Base-by-base conservation (phyloP, 768 basidiomycete species). In the Coprinopsis sp. region DNA sequence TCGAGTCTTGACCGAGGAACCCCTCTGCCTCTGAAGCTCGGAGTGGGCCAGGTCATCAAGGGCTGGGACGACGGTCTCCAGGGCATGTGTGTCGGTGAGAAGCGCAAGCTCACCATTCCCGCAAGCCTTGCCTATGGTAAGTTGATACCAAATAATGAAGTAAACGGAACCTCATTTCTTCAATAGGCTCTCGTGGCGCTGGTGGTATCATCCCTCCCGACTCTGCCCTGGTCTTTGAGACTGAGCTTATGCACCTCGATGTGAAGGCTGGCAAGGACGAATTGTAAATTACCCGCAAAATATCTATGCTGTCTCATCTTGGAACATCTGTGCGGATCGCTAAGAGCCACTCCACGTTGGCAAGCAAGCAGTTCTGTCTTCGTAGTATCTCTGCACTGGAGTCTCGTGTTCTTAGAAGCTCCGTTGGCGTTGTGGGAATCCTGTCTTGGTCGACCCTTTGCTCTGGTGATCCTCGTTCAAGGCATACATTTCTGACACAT, bases 71-170 rank as follows among this genome's bases (percentile, higher is more conserved):
- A 87, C 33, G 89, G 89, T 54, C 79, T 92, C 39, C 47, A 76
- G 30, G 87, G 85, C 45, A 92, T 95, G 83, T 95, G 93, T 61
- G 60, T 91, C 30, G 71, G 77, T 50, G 93, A 96, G 71, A 92
- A 90, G 72, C 84, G 93, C 34, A 89, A 73, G 4, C 75, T 97
- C 50, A 93, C 85, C 19, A 95, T 97, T 51, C 93, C 93, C 12
- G 60, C 90, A 5, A 51, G 69, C 40, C 68, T 83, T 70, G 93
- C 82, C 18, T 96, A 96, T 55, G 92, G 93, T 92, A 47, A 47
- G 87, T 72, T 7, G 31, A 31, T 2, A 10, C 24, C 6, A 3
- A n/a, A 18, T 41, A 33, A 36, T 18, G 43, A 14, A 12, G n/a
- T 46, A 2, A 10, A 25, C 23, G n/a, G 16, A 19, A 16, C 40